Percentiles rank a stretch among this genome's conserved stretches.
Evolutionary conservation across 2,329 filamentous ascomycete species (phyloP).

Genomic region (Paecilomyces dactylethromorphus): DNA sequence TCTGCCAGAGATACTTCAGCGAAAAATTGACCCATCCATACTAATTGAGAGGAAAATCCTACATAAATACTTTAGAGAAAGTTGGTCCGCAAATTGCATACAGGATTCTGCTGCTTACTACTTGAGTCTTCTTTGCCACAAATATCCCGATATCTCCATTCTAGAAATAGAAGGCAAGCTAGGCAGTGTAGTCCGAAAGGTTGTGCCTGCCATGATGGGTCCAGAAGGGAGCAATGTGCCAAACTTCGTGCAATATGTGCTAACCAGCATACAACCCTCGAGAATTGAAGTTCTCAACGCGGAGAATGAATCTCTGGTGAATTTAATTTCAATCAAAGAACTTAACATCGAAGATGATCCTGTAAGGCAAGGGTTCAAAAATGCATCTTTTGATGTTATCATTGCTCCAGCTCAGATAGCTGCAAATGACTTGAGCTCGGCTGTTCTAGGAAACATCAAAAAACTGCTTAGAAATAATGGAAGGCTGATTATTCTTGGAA

Average conservation of each 20-base stretch:
- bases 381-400: background rate
- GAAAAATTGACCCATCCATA: background rate
- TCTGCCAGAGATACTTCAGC: background rate
- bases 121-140: background rate
- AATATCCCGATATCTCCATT: conserved; percentile 8
- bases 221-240: background rate
- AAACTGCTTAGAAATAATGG: background rate
- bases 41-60: background rate
- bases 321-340: background rate
- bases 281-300: background rate
- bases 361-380: background rate
- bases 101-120: background rate
- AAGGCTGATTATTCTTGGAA: background rate
- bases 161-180: conserved; percentile 14
- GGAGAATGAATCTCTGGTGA: background rate
- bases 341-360: background rate
- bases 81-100: background rate
- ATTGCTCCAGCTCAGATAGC: background rate
- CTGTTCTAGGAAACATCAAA: background rate
- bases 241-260: background rate
- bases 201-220: conserved; percentile 1
- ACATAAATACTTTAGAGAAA: background rate
- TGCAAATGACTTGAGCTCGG: background rate
- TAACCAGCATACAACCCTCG: background rate
- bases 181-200: conserved; percentile 5